Conservation (phyloP, 2,329 filamentous ascomycete genomes). For the Dactylellina parvicollis region DNA sequence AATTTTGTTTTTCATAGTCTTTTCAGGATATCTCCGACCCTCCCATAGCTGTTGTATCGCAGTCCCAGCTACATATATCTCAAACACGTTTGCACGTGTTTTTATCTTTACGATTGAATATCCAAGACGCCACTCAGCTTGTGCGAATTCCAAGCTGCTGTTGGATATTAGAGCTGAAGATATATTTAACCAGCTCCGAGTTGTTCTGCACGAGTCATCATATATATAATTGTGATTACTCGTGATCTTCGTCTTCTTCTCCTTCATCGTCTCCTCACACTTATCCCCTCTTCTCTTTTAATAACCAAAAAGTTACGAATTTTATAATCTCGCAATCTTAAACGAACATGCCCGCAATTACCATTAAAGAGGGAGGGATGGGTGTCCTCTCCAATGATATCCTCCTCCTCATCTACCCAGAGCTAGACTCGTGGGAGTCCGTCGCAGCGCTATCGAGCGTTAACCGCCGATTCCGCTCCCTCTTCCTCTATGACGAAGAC, state of each 20-base stretch:
- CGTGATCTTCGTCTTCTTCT: neutral
- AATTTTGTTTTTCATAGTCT: neutral
- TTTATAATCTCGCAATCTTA: neutral
- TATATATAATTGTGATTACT: neutral
- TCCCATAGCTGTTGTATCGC: conserved; percentile 39
- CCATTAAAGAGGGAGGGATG: conserved; percentile 21
- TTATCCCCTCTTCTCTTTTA: conserved; percentile 1
- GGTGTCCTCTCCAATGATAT: conserved; percentile 45
- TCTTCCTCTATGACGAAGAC: conserved; percentile 41
- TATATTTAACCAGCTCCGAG: conserved; percentile 34
- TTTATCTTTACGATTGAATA: neutral
- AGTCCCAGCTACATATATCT: conserved; percentile 31
- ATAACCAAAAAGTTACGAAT: conserved; percentile 9
- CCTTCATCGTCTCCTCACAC: neutral
- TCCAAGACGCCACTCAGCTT: conserved; percentile 23
- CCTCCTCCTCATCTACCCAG: conserved; percentile 44
- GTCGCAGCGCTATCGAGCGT: conserved; percentile 52
- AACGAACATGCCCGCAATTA: conserved; percentile 29
- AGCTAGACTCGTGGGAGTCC: conserved; percentile 49
- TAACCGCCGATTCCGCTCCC: conserved; percentile 44
- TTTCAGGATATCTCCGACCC: conserved; percentile 1
- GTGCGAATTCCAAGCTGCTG: conserved; percentile 50
- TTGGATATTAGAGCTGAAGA: conserved; percentile 28
- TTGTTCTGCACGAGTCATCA: too few relatives aligned
- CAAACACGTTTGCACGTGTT: conserved; percentile 3